These are phyloP conservation scores for Flaveria sonorensis DNA, from an alignment of 129 eudicot species.

Conservation along the genomic window DNA sequence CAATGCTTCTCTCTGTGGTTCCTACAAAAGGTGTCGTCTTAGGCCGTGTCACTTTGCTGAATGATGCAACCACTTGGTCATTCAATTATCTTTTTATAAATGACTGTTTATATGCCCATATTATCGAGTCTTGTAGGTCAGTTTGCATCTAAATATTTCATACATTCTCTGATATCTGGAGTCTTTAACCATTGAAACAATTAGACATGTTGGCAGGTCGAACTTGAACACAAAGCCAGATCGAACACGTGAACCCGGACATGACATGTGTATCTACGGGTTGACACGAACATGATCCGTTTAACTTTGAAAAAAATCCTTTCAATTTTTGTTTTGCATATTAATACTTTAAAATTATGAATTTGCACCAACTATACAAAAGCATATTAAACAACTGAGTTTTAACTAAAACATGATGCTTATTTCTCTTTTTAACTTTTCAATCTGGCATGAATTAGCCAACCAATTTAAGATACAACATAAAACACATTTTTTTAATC, in stretches of 20 bases:
- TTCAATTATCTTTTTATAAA: not conserved
- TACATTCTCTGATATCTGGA: not conserved
- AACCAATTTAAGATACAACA: not conserved
- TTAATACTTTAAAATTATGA: not conserved
- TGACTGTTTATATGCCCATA: not conserved
- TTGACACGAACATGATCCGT: not conserved
- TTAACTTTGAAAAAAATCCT: not conserved
- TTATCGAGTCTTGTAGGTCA: not conserved
- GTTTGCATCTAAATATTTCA: not conserved
- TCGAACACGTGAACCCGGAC: not conserved
- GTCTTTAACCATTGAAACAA: not conserved
- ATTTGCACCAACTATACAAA: not conserved
- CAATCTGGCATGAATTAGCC: not conserved
- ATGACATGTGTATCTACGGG: not conserved
- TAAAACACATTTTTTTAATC: not conserved
- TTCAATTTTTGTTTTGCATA: not conserved
- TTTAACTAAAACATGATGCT: conserved; percentile 7
- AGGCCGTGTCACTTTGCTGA: not conserved
- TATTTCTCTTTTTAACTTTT: not conserved
- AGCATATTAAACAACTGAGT: not conserved
- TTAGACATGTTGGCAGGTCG: not conserved
- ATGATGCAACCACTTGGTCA: not conserved
- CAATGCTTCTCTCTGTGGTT: conserved; percentile 8
- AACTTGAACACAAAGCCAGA: not conserved
- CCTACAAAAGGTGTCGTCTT: not conserved